A percentile compares a stretch with the other conserved stretches of the same genome.
These are phyloP conservation scores for Fragilaria radians DNA, from an alignment of 108 stramenopile genomes.

Conservation along the genomic window DNA sequence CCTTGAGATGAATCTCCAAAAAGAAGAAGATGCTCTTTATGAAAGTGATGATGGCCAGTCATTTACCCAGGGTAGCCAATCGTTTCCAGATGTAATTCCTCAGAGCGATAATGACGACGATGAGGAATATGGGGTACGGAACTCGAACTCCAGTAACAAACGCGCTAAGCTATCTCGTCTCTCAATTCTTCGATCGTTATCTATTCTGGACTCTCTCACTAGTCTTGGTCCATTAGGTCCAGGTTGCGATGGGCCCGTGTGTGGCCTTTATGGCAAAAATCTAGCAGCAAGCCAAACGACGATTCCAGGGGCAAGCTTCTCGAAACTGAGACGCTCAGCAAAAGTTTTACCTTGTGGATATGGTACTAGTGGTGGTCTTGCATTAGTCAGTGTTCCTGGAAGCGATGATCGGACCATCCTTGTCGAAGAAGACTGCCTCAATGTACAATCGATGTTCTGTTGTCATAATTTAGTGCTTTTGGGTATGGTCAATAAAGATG, in stretches of 20 bases:
- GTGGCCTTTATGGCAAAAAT: conserved; percentile 8
- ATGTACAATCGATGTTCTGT: conserved; percentile 48
- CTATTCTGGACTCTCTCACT: conserved; percentile 65
- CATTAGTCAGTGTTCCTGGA: conserved; percentile 59
- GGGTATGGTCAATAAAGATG: conserved; percentile 19
- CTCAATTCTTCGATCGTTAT: conserved; percentile 36
- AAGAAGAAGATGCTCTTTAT: conserved; percentile 77
- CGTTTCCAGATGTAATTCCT: conserved; percentile 35
- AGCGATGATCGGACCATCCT: conserved; percentile 62
- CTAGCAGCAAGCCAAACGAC: background rate
- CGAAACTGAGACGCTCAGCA: conserved; percentile 24
- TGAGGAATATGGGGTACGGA: conserved; percentile 8
- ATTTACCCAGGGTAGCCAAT: conserved; percentile 2
- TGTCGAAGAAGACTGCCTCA: conserved; percentile 60
- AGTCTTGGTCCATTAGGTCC: conserved; percentile 73
- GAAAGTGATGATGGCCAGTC: conserved; percentile 17
- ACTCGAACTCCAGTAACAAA: background rate
- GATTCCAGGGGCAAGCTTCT: background rate
- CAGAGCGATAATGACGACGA: conserved; percentile 52
- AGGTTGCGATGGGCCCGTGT: conserved; percentile 58
- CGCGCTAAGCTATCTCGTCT: conserved; percentile 13
- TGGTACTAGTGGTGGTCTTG: conserved; percentile 74
- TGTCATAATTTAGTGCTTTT: conserved; percentile 49
- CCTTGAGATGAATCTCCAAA: conserved; percentile 35
- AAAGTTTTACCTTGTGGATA: conserved; percentile 76